These are phyloP conservation scores for Flaveria sonorensis DNA, from an alignment of 129 eudicot species.

Conservation along the genomic window DNA sequence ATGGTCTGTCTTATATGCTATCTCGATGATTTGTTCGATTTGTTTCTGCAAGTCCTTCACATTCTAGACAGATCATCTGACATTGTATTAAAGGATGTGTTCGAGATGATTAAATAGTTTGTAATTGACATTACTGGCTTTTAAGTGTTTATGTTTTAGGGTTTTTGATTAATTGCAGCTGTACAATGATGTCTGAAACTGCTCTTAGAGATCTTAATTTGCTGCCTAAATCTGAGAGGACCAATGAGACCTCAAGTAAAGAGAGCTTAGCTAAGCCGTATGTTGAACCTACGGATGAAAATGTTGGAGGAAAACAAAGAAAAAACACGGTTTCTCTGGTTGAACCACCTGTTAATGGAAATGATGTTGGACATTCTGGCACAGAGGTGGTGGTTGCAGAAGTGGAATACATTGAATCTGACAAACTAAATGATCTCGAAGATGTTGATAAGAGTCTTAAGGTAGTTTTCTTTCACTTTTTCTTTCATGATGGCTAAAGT, in stretches of 20 bases:
- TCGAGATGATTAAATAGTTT: conserved; percentile 10
- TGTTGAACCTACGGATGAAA: conserved; percentile 36
- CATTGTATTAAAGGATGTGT: background rate
- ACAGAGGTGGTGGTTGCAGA: conserved; percentile 51
- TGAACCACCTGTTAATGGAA: conserved; percentile 40
- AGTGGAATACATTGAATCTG: conserved; percentile 84
- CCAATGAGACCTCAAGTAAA: conserved; percentile 48
- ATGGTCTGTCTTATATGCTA: background rate
- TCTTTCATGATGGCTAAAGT: conserved; percentile 2
- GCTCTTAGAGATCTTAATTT: conserved; percentile 57
- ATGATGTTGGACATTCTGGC: conserved; percentile 37
- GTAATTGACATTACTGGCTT: background rate
- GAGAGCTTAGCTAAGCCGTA: conserved; percentile 46
- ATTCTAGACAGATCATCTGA: conserved; percentile 11
- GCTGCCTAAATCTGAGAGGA: conserved; percentile 55
- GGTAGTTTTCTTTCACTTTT: conserved; percentile 34
- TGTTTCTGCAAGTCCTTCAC: conserved; percentile 7
- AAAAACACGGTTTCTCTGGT: conserved; percentile 31
- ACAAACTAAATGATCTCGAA: conserved; percentile 65
- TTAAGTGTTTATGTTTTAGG: background rate
- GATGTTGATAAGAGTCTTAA: conserved; percentile 56
- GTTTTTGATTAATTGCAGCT: conserved; percentile 26
- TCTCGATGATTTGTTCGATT: background rate
- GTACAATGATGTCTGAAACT: conserved; percentile 50
- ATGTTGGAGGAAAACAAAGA: conserved; percentile 44